phyloP scores from a whole-genome alignment of 495 filamentous ascomycete genomes.

The Terfezia claveryi region DNA sequence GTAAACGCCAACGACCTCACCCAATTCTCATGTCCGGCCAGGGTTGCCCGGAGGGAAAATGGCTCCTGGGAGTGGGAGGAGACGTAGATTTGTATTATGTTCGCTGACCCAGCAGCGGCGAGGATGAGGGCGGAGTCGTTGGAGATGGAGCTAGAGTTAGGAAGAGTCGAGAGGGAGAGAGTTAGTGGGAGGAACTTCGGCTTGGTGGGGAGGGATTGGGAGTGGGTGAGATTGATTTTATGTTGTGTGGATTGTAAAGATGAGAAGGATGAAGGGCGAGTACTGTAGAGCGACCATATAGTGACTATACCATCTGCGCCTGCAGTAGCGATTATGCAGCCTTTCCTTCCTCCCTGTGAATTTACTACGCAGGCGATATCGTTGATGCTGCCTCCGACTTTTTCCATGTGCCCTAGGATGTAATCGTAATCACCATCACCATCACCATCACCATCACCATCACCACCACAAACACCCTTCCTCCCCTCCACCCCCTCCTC shows the following conservation, averaged over 20 bases:
- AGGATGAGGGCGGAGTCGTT: slow-evolving; percentile 32
- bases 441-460: neutral
- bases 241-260: slow-evolving; percentile 14
- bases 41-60: slow-evolving; percentile 54
- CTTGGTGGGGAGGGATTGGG: slow-evolving; percentile 50
- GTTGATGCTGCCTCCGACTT: neutral
- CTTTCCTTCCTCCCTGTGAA: neutral
- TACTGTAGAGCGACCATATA: neutral
- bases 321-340: neutral
- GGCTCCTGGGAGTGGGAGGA: slow-evolving; percentile 24
- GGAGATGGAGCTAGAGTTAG: slow-evolving; percentile 20
- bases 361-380: neutral
- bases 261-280: slow-evolving; percentile 8
- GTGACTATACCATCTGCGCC: neutral
- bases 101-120: slow-evolving; percentile 65
- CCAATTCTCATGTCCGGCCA: slow-evolving; percentile 90
- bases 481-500: neutral
- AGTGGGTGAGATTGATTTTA: slow-evolving; percentile 23
- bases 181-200: slow-evolving; percentile 65
- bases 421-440: neutral
- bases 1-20: slow-evolving; percentile 65
- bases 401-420: neutral
- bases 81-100: slow-evolving; percentile 54
- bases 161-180: slow-evolving; percentile 34
- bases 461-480: neutral